Base-by-base conservation (phyloP, 2,329 filamentous ascomycete genomes). In the Dryadomyces quercivorus region DNA sequence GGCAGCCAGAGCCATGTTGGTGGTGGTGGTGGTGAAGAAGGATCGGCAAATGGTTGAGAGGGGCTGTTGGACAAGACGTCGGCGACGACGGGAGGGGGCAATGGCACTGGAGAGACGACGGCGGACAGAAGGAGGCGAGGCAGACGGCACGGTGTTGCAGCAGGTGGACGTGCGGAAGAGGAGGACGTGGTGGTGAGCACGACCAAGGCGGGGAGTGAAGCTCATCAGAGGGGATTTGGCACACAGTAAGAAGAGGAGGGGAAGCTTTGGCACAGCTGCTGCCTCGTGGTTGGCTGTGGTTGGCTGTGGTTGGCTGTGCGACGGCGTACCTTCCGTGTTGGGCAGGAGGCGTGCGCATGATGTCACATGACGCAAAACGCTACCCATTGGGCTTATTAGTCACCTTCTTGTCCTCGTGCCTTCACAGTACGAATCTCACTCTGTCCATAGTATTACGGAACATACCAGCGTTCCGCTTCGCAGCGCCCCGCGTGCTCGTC, bases 1-100 rank as follows among this genome's bases (percentile, higher is more conserved):
- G 56, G 77, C 69, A 62, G 81, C 73, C 78, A 85, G 83, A 59
- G 67, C 72, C 63, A 66, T 58, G 26, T 31, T 31, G 26, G 26
- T 31, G 46, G 59, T 55, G 52, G 61, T 59, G 50, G 61, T 53
- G 51, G 59, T 56, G 46, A 50, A 54, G 46, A 50, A 54, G 51
- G 38, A 44, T 22, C 38, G 21, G 26, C 50, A 26, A 21, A n/a
- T 12, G 15, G 20, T n/a, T 20, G 22, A 43, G 40, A n/a, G 9
- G 3, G 20, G 26, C 8, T 31, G 4, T 31, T 31, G 5, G 38
- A 15, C 12, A 16, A 20, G 16, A 44, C 10, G 42, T 40, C 10
- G 10, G 3, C 2, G 42, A 20, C 42, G 10, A 3, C 2, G 15
- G n/a, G 42, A 13, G n/a, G 15, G n/a, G 13, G n/a, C n/a, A n/a